phyloP scores from a whole-genome alignment of 768 basidiomycete genomes.

The Suillus brevipes region DNA sequence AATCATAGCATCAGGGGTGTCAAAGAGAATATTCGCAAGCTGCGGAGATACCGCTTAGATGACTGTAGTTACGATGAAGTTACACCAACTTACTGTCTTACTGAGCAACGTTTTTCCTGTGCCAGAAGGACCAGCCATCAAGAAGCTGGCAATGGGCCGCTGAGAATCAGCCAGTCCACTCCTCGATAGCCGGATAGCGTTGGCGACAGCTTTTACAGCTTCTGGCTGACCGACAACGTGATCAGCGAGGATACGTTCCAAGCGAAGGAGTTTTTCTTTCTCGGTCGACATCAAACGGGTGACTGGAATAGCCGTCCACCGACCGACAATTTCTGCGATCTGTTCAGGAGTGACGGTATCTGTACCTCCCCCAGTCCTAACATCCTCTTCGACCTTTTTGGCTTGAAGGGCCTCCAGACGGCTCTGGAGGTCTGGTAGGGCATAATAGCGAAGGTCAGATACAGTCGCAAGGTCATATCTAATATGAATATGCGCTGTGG shows the following conservation, averaged over 20 bases:
- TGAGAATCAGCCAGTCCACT: slow-evolving; percentile 90
- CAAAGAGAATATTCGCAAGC: slow-evolving; percentile 89
- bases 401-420: slow-evolving; percentile 71
- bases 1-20: slow-evolving; percentile 89
- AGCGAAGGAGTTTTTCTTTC: slow-evolving; percentile 80
- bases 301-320: slow-evolving; percentile 93
- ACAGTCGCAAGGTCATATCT: slow-evolving; percentile 75
- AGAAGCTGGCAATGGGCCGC: slow-evolving; percentile 88
- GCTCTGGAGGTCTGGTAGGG: slow-evolving; percentile 82
- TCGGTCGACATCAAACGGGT: slow-evolving; percentile 85
- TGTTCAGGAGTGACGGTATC: slow-evolving; percentile 84
- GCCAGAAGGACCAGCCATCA: slow-evolving; percentile 90
- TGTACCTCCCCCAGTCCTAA: slow-evolving; percentile 46
- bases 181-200: slow-evolving; percentile 89
- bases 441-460: slow-evolving; percentile 89
- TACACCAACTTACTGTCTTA: slow-evolving; percentile 66
- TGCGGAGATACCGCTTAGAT: slow-evolving; percentile 29
- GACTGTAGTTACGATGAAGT: neutral
- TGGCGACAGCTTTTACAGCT: slow-evolving; percentile 89
- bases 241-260: slow-evolving; percentile 81
- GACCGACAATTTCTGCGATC: slow-evolving; percentile 91
- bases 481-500: slow-evolving; percentile 16
- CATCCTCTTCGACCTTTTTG: slow-evolving; percentile 72
- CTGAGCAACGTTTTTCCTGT: slow-evolving; percentile 89
- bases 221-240: slow-evolving; percentile 89